Evolutionary conservation across 768 basidiomycete genomes (phyloP), one percentile per base, ranked within the genome.

Genomic region (Postia placenta): DNA sequence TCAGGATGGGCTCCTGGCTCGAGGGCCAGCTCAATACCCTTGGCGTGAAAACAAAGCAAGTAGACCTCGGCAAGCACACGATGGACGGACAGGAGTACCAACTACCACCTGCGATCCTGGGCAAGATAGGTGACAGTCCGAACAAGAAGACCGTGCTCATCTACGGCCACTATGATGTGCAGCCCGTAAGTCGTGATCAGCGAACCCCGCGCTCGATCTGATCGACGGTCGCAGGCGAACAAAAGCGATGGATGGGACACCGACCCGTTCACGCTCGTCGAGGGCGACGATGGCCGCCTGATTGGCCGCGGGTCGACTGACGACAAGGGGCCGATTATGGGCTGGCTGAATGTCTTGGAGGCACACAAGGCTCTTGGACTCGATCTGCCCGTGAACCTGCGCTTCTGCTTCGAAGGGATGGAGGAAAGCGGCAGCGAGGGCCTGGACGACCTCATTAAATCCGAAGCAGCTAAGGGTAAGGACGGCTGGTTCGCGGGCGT

Each of bases 371-470:
- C 81, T 48, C 76, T 78, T 28, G 72, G 78, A 20, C 70, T 81
- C 38, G 77, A 80, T 28, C 76, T 96, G 17, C 94, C 94, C 1
- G 90, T 97, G 23, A 96, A 97, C 64, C 67, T 97, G 48, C 80
- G 81, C 55, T 83, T 89, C 72, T 91, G 88, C 73, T 93, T 98
- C 58, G 95, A 98, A 65, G 94, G 89, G 3, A 98, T 96, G 94
- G 95, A 98, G 65, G 95, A 98, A 71, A 85, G 78, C 53, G 94
- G 93, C 4, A 89, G 86, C 36, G 88, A 90, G 57, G 92, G 93
- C 1, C 75, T 97, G 11, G 93, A 96, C 58, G 87, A 89, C 27
- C 79, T 95, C 38, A 90, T 97, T 53, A 67, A 74, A 51, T 72
- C 73, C 42, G 93, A 96, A 72, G 79, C 81, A 11, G 71, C 77